Conservation (phyloP, 257 asterid genomes). For the Przewalskia tangutica region DNA sequence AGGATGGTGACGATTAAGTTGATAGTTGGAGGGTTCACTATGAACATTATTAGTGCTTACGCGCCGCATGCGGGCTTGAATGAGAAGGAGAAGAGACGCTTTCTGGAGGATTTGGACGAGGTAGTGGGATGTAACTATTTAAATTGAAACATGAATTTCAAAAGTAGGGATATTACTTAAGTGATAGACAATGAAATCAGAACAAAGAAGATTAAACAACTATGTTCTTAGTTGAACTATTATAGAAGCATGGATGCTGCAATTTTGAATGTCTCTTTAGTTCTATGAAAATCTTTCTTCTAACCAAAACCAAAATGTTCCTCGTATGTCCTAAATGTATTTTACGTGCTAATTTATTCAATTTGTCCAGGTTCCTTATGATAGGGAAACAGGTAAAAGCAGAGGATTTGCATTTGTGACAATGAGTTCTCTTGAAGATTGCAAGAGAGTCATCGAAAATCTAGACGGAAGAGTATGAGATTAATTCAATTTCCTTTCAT, state of each 20-base stretch:
- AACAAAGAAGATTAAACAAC: neutral
- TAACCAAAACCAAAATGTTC: neutral
- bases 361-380: conserved; percentile 62
- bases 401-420: conserved; percentile 96
- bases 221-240: neutral
- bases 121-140: too few relatives aligned
- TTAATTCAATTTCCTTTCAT: neutral
- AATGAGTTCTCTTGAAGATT: conserved; percentile 77
- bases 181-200: neutral
- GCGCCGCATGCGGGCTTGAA: too few relatives aligned
- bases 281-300: neutral
- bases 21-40: too few relatives aligned
- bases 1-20: too few relatives aligned
- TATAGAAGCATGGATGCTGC: neutral
- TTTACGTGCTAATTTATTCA: neutral
- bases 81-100: too few relatives aligned
- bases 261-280: neutral
- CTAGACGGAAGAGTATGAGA: conserved; percentile 74
- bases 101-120: too few relatives aligned
- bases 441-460: conserved; percentile 57
- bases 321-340: neutral
- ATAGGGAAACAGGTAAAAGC: conserved; percentile 72
- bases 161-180: neutral
- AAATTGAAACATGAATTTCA: neutral
- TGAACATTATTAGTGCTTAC: too few relatives aligned